These are phyloP conservation scores for Colletotrichum cordylinicola DNA, from an alignment of 2,329 filamentous ascomycete genomes.

Conservation along the genomic window DNA sequence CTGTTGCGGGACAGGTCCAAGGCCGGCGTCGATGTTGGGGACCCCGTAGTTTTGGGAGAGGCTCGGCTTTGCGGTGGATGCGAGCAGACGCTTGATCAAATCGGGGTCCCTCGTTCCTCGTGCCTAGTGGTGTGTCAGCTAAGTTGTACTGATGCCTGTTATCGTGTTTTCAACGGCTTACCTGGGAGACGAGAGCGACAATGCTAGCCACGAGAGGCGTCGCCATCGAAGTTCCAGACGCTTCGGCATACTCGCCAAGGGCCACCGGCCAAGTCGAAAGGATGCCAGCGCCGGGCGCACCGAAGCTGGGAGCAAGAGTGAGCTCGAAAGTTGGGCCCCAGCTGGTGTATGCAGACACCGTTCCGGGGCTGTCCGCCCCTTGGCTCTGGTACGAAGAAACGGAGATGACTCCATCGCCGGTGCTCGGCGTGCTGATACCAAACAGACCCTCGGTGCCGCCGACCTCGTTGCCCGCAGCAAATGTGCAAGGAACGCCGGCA, in stretches of 20 bases:
- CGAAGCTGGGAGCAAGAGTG: slow-evolving; percentile 60
- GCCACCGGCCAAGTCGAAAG: slow-evolving; percentile 59
- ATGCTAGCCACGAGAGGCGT: slow-evolving; percentile 61
- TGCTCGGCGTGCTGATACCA: slow-evolving; percentile 53
- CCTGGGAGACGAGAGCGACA: slow-evolving; percentile 58
- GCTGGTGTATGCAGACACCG: slow-evolving; percentile 48
- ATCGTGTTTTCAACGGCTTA: slow-evolving; percentile 7
- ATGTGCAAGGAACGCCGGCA: slow-evolving; percentile 57
- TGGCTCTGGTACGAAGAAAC: slow-evolving; percentile 58
- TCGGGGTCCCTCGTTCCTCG: slow-evolving; percentile 54
- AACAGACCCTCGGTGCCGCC: slow-evolving; percentile 45
- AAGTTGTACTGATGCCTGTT: background rate
- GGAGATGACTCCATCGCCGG: slow-evolving; percentile 52
- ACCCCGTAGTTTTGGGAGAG: slow-evolving; percentile 22
- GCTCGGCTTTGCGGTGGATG: slow-evolving; percentile 54
- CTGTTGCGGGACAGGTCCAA: slow-evolving; percentile 63
- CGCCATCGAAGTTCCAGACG: slow-evolving; percentile 67
- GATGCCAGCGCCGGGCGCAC: slow-evolving; percentile 61
- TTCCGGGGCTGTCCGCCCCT: background rate
- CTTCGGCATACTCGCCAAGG: slow-evolving; percentile 55
- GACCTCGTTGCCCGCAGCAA: slow-evolving; percentile 58
- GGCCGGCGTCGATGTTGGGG: background rate
- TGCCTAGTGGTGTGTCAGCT: background rate
- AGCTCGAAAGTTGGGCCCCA: slow-evolving; percentile 69
- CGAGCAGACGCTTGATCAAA: slow-evolving; percentile 54